phyloP scores from a whole-genome alignment of 768 basidiomycete species.

The Strobilomyces echinocephalus region DNA sequence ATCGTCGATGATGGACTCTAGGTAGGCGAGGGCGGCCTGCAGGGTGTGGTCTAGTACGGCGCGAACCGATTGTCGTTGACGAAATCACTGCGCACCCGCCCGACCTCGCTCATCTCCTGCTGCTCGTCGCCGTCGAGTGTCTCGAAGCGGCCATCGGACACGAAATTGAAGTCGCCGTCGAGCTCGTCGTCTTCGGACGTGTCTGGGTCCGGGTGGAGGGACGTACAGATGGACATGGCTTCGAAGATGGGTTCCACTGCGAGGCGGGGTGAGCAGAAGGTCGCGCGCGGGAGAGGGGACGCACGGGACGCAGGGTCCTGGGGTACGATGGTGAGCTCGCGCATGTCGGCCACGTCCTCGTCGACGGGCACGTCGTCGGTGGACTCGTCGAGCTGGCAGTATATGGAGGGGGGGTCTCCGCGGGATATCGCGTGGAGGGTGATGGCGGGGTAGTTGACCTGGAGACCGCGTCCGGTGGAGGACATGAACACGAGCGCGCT shows the following conservation, averaged over 20 bases:
- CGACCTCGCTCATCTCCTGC: constrained; percentile 79
- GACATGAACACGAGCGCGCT: constrained; percentile 80
- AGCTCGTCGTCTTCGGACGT: constrained; percentile 41
- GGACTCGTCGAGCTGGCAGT: constrained; percentile 88
- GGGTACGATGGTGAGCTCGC: constrained; percentile 79
- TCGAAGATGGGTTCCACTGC: constrained; percentile 84
- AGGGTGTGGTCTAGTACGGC: constrained; percentile 68
- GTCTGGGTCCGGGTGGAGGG: constrained; percentile 73
- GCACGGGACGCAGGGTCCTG: constrained; percentile 51
- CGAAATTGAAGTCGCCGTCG: constrained; percentile 39
- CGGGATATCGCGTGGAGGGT: constrained; percentile 92
- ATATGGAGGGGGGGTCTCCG: constrained; percentile 67
- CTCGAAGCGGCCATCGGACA: constrained; percentile 45
- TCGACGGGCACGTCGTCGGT: constrained; percentile 29
- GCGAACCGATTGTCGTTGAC: constrained; percentile 68
- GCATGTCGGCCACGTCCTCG: constrained; percentile 50
- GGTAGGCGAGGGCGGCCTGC: constrained; percentile 77
- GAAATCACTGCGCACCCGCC: constrained; percentile 92
- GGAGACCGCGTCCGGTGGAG: constrained; percentile 64
- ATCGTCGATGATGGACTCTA: constrained; percentile 78
- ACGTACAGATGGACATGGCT: constrained; percentile 78
- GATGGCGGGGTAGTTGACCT: constrained; percentile 83
- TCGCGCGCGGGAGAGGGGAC: constrained; percentile 27
- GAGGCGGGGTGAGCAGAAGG: not conserved
- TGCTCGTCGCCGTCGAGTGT: constrained; percentile 53